Base-by-base conservation (phyloP, 108 stramenopile species). In the Nannochloropsis gaditana region DNA sequence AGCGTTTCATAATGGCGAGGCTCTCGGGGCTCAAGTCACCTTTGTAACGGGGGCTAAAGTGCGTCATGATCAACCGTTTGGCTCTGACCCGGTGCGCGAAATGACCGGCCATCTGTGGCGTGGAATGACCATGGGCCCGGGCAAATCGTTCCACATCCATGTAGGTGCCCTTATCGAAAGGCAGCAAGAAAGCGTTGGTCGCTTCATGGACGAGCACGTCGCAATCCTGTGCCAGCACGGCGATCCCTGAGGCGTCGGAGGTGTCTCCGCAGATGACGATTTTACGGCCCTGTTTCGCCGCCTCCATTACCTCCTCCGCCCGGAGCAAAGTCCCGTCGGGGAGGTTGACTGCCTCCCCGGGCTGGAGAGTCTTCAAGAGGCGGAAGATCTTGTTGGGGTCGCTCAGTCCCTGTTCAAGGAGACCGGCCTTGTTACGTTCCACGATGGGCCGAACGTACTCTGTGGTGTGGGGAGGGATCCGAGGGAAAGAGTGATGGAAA, bases 241-340 rank as follows among this genome's bases (percentile, higher is more conserved):
- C 47, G 9, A 88, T 82, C 41, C 81, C 41, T 9, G 80, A 80
- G 9, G 93, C 92, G 82, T 94, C 93, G 45, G 94, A 92, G 19
- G 97, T 97, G 86, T 98, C 96, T 2, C 97, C 97, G 80, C 94
- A 94, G 45, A 98, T 93, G 9, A 95, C 96, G 44, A 98, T 89
- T 87, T 96, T 96, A 45, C 97, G 93, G 41, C 97, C 96, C 59
- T 90, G 91, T 41, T 91, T 87, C 9, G 95, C 90, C 21, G 93
- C 90, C 50, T 93, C 94, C 9, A 96, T 93, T 11, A 95, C 94
- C 45, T 95, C 96, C 80, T 93, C 92, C 82, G 93, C 93, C 17
- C 89, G 87, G 10, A 95, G 45, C 9, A 95, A 91, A 44, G 95
- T 95, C 10, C 95, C 95, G 86, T 98, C 96, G 9, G 97, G 96